Evolutionary conservation across 495 filamentous ascomycete genomes (phyloP), one percentile per base, ranked within the genome.

Genomic region (Penicillium desertorum): DNA sequence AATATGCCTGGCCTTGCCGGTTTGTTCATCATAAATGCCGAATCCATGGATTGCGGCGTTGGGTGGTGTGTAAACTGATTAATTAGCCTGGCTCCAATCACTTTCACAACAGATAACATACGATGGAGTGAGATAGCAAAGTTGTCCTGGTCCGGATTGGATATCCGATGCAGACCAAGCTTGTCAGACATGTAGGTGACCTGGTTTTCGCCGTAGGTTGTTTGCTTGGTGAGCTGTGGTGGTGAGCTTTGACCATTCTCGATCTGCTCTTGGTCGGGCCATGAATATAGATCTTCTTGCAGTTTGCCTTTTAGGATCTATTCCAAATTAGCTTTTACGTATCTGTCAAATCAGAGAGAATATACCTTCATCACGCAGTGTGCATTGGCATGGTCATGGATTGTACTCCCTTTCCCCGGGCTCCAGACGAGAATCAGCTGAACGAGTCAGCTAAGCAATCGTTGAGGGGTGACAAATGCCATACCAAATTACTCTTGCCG

Each of bases 381-480:
- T 23, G 90, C 87, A 64, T 90, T 86, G 59, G 89, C 88, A 69
- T 94, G 90, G 65, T 97, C 92, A 71, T 97, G 92, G 58, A 96
- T 88, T 1, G 84, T 84, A 65, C 86, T 91, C 20, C 83, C 83
- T 71, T 90, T 90, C n/a, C 90, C 88, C 19, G 92, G 92, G 12
- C 81, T 87, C 92, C 92, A 97, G n/a, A 96, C 92, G 11, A 97
- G 81, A 19, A 97, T 83, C 46, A 96, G 80, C 84, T 93, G 47
- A 20, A 34, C 4, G 11, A 30, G 14, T 54, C 22, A 51, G 47
- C 11, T 0, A 48, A 48, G 27, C 9, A 34, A 22, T 19, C 11
- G 17, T 30, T 34, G 44, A n/a, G 27, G n/a, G 41, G 34, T 43
- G 42, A 34, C 39, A 34, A 23, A 42, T 11, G 1, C n/a, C 83